Conservation (phyloP, 2,329 filamentous ascomycete genomes). For the Colletotrichum trifolii region DNA sequence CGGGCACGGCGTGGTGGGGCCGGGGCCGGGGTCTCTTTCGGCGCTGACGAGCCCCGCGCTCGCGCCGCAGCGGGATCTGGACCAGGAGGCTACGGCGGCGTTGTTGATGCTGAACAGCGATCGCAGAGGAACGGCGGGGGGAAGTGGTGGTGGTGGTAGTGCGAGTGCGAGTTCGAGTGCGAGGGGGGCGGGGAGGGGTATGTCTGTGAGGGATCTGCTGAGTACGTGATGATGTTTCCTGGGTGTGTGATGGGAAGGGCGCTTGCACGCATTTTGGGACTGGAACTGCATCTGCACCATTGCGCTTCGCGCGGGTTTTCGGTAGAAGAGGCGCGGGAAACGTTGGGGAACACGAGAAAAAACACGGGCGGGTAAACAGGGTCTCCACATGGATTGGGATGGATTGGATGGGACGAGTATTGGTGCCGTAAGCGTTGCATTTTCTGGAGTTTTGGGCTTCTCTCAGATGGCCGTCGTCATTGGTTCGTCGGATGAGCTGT, state of each 20-base stretch:
- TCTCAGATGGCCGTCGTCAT: too few species aligned
- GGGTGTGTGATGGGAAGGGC: not conserved
- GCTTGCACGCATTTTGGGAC: not conserved
- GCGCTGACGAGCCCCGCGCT: slow-evolving; percentile 69
- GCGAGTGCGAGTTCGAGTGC: slow-evolving; percentile 46
- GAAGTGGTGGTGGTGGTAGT: slow-evolving; percentile 24
- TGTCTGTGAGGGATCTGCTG: slow-evolving; percentile 66
- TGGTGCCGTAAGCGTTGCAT: too few species aligned
- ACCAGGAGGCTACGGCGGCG: slow-evolving; percentile 86
- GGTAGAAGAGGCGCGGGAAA: too few species aligned
- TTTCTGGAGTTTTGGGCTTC: too few species aligned
- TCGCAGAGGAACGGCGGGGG: slow-evolving; percentile 63
- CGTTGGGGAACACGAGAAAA: too few species aligned
- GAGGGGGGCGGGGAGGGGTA: slow-evolving; percentile 52
- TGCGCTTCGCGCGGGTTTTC: too few species aligned
- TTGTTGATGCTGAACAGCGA: slow-evolving; percentile 89
- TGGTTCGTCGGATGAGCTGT: too few species aligned
- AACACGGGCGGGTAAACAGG: too few species aligned
- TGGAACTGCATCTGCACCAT: too few species aligned
- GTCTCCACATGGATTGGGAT: too few species aligned
- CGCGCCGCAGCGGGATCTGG: slow-evolving; percentile 64
- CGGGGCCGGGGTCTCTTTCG: slow-evolving; percentile 59
- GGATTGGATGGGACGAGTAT: too few species aligned
- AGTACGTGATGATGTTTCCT: slow-evolving; percentile 53
- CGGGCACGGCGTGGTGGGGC: slow-evolving; percentile 48